A percentile compares a stretch with the other conserved stretches of the same genome.
Conservation (phyloP, 2,329 filamentous ascomycete species). For the Nigrograna mackinnonii region DNA sequence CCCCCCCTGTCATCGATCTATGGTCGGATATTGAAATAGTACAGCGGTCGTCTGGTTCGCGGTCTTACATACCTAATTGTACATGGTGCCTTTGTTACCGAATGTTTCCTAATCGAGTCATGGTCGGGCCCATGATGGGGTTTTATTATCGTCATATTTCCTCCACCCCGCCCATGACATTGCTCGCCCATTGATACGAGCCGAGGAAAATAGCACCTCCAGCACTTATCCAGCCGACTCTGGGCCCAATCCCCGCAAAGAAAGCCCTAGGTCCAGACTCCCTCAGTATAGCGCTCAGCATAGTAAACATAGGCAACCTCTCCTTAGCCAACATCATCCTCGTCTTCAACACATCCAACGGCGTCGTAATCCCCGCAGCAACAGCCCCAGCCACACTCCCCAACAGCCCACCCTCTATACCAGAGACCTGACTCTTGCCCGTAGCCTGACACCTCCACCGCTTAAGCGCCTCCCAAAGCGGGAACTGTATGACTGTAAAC, state of each 20-base stretch:
- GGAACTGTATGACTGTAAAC: conserved; percentile 97
- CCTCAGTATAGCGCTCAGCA: conserved; percentile 67
- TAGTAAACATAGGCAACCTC: conserved; percentile 60
- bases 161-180: conserved; percentile 61
- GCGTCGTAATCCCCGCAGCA: conserved; percentile 87
- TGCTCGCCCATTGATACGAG: conserved; percentile 87
- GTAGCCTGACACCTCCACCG: conserved; percentile 59
- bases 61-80: no score
- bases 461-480: conserved; percentile 94
- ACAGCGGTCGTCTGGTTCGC: no score
- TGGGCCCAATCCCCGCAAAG: conserved; percentile 76
- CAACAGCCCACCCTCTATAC: conserved; percentile 79
- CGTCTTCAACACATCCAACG: conserved; percentile 95
- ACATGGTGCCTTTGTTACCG: no score
- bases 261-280: conserved; percentile 70
- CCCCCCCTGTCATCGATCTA: conserved; percentile 5
- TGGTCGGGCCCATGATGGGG: no score
- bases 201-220: conserved; percentile 94
- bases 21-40: no score
- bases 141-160: conserved; percentile 18
- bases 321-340: conserved; percentile 86
- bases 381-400: conserved; percentile 83
- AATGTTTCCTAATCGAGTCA: no score
- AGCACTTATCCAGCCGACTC: conserved; percentile 92
- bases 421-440: conserved; percentile 60